These are phyloP conservation scores for Naumovozyma dairenensis DNA, from an alignment of 805 yeast genomes.

Conservation along the genomic window DNA sequence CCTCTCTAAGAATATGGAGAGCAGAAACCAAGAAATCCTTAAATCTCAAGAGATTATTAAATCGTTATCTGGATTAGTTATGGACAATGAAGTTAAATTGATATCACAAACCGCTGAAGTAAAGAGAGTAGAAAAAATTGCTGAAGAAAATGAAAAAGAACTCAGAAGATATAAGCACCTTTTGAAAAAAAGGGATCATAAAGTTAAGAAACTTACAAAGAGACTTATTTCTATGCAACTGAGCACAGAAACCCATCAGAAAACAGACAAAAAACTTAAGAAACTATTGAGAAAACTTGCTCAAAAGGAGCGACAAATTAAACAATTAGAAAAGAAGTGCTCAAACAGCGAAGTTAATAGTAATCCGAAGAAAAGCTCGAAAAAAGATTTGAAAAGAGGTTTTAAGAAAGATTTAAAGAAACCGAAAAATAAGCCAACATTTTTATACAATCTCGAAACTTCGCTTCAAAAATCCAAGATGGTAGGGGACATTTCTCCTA, in stretches of 20 bases:
- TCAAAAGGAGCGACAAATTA: neutral
- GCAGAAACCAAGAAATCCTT: conserved; percentile 9
- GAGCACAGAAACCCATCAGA: no score
- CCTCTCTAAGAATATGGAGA: conserved; percentile 6
- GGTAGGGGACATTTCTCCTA: no score
- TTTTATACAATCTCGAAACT: no score
- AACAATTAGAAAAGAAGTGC: neutral
- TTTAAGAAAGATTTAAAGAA: no score
- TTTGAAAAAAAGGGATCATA: neutral
- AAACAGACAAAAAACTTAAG: neutral
- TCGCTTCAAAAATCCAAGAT: no score
- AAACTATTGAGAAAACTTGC: neutral
- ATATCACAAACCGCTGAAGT: conserved; percentile 12
- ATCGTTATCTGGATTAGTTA: conserved; percentile 10
- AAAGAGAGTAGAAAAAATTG: conserved; percentile 3
- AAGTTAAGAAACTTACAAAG: neutral
- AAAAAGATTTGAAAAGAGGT: no score
- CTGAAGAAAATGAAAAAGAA: no score
- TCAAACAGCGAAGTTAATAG: no score
- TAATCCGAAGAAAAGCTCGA: no score
- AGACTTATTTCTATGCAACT: no score
- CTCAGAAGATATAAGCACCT: no score
- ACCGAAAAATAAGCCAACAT: no score
- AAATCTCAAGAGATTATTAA: conserved; percentile 9
- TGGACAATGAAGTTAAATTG: conserved; percentile 13